phyloP scores from a whole-genome alignment of 176 grass and related monocot species.

The Ensete glaucum region DNA sequence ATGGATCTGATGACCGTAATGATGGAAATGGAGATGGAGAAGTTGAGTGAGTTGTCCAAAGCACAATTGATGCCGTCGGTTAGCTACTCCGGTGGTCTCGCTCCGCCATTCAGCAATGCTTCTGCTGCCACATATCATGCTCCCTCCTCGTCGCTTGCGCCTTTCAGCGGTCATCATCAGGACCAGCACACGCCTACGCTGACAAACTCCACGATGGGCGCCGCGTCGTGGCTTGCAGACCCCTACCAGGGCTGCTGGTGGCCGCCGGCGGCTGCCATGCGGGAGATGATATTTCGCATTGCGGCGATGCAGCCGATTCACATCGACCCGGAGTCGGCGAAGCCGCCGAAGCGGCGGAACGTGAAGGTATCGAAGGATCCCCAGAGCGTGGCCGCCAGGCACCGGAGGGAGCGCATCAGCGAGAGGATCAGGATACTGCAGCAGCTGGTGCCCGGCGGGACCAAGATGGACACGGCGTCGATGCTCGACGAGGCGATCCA shows the following conservation, averaged over 20 bases:
- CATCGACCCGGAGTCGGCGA: conserved; percentile 68
- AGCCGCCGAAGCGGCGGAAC: conserved; percentile 82
- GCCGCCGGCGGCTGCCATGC: conserved; percentile 36
- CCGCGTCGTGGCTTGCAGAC: conserved; percentile 8
- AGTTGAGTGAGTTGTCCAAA: background rate
- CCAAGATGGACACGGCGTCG: conserved; percentile 95
- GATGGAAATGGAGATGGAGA: conserved; percentile 20
- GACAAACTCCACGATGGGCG: conserved; percentile 8
- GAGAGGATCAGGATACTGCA: conserved; percentile 92
- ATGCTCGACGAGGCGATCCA: conserved; percentile 97
- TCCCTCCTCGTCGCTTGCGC: background rate
- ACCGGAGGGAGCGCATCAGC: conserved; percentile 90
- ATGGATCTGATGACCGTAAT: conserved; percentile 1
- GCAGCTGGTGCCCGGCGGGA: conserved; percentile 74
- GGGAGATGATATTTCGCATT: conserved; percentile 90
- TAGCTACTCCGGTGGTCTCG: background rate
- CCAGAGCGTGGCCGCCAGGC: conserved; percentile 88
- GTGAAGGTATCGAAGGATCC: conserved; percentile 83
- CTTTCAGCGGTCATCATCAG: background rate
- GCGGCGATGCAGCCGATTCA: conserved; percentile 92
- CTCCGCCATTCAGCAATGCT: background rate
- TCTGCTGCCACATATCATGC: background rate
- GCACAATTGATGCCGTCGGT: background rate
- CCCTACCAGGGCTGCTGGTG: background rate
- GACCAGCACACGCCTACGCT: background rate